Conservation (phyloP, 768 basidiomycete species). For the Tricholoma hemisulphureum region DNA sequence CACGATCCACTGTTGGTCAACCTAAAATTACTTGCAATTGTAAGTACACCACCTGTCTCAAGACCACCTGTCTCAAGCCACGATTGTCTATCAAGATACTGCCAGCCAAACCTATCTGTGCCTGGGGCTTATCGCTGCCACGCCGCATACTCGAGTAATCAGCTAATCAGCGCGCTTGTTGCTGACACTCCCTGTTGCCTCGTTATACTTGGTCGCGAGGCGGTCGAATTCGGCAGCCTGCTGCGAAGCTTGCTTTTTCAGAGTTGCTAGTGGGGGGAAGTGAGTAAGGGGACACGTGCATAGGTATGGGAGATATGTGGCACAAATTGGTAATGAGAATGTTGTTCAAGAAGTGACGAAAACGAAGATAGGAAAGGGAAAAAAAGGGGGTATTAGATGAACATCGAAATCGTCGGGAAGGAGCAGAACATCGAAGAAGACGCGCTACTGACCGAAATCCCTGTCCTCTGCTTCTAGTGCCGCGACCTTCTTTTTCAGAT, state of each 20-base stretch:
- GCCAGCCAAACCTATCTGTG: neutral
- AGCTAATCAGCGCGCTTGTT: conserved; percentile 64
- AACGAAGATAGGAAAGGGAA: too few species aligned
- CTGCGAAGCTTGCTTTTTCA: conserved; percentile 80
- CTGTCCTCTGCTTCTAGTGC: conserved; percentile 54
- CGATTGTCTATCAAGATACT: neutral
- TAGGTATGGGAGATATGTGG: too few species aligned
- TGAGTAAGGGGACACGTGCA: neutral
- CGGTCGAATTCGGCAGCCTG: conserved; percentile 82
- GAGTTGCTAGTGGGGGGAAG: conserved; percentile 47
- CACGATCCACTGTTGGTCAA: neutral
- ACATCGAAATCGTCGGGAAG: neutral
- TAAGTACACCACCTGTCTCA: neutral
- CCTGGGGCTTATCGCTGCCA: neutral
- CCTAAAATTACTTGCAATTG: neutral
- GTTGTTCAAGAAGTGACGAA: too few species aligned
- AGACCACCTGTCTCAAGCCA: neutral
- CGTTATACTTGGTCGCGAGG: conserved; percentile 75
- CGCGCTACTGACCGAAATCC: conserved; percentile 55
- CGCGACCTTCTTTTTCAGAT: conserved; percentile 67
- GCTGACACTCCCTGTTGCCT: conserved; percentile 54
- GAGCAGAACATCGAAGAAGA: neutral
- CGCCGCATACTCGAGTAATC: neutral
- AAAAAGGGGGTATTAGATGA: too few species aligned
- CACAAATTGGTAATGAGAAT: too few species aligned